phyloP scores from a whole-genome alignment of 2,329 filamentous ascomycete genomes.

The Drechslerella coelobrocha region DNA sequence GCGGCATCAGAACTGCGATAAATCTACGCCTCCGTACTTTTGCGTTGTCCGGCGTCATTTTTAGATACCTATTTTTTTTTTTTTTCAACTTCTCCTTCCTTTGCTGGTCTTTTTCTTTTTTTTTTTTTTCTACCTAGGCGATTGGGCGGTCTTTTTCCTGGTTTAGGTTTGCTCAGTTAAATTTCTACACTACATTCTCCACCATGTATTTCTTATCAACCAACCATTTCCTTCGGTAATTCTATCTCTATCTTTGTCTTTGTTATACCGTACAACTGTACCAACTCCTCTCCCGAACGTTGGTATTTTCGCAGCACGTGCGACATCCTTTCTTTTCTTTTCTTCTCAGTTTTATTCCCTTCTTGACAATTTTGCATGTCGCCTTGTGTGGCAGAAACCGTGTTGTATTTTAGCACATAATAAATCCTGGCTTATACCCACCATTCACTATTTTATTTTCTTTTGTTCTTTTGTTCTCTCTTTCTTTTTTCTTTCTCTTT shows the following conservation, averaged over 20 bases:
- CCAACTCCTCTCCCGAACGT: conserved; percentile 7
- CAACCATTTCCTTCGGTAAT: not conserved
- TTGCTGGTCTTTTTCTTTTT: conserved; percentile 7
- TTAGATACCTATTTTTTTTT: conserved; percentile 28
- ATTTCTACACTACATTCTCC: conserved; percentile 13
- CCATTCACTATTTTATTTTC: conserved; percentile 14
- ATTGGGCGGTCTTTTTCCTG: conserved; percentile 1
- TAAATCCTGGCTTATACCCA: conserved; percentile 4
- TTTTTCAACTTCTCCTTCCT: conserved; percentile 16
- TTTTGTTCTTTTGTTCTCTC: not conserved
- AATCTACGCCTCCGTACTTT: conserved; percentile 25
- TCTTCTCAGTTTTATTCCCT: not conserved
- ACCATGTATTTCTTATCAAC: conserved; percentile 17
- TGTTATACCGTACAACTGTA: conserved; percentile 26
- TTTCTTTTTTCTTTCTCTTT: not conserved
- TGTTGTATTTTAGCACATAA: conserved; percentile 49
- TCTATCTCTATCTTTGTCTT: conserved; percentile 10
- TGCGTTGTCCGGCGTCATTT: conserved; percentile 44
- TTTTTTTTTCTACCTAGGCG: not conserved
- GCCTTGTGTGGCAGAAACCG: conserved; percentile 36
- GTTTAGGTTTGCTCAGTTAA: conserved; percentile 11
- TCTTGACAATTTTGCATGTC: conserved; percentile 31
- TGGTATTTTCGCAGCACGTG: conserved; percentile 9
- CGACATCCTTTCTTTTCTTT: not conserved
- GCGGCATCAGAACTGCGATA: conserved; percentile 42